A percentile compares a stretch with the other conserved stretches of the same genome.
Conservation (phyloP, 345 rosid species). For the Theobroma cacao region DNA sequence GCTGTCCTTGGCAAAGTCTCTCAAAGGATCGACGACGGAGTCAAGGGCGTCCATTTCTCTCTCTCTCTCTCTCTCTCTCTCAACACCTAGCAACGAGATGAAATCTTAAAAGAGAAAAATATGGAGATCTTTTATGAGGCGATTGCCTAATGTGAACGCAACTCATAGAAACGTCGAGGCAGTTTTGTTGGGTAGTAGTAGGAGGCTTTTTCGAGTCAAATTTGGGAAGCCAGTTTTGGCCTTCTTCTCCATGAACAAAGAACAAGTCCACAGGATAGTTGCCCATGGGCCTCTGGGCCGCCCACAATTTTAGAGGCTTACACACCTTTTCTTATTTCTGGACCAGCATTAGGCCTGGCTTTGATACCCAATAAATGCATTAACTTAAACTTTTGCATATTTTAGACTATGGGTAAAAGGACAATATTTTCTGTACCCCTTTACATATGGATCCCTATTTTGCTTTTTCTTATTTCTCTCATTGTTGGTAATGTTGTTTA, state of each 20-base stretch:
- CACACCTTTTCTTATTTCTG: too few species aligned
- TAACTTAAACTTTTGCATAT: too few species aligned
- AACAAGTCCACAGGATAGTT: background rate
- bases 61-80: background rate
- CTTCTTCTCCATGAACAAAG: background rate
- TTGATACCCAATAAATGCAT: too few species aligned
- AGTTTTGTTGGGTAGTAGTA: background rate
- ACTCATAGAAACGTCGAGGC: background rate
- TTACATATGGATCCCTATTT: too few species aligned
- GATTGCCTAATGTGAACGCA: background rate
- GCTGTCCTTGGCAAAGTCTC: conserved; percentile 78
- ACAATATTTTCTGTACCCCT: too few species aligned
- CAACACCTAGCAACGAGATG: background rate
- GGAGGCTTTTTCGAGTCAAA: background rate
- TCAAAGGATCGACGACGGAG: conserved; percentile 61
- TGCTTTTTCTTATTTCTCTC: too few species aligned
- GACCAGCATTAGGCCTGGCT: background rate
- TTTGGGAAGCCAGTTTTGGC: background rate
- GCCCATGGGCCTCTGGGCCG: background rate
- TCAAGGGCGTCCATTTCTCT: conserved; percentile 66
- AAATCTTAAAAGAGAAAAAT: background rate
- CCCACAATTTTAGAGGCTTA: background rate
- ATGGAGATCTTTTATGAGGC: background rate
- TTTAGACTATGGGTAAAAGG: too few species aligned
- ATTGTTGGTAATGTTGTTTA: too few species aligned